Conservation (phyloP, 441 rosid species). For the Pelargonium exstipulatum region DNA sequence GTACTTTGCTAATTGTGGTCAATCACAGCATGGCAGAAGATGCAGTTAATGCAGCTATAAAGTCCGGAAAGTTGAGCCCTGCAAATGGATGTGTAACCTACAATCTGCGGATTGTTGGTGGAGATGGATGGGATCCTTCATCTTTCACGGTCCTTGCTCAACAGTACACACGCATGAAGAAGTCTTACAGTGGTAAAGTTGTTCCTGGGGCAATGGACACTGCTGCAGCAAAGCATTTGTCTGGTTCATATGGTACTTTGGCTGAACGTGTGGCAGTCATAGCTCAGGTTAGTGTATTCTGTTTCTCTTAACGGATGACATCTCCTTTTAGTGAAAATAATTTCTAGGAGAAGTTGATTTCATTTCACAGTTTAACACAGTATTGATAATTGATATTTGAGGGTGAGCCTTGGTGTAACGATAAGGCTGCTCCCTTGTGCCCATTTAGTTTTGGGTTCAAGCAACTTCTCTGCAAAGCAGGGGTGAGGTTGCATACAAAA, state of each 20-base stretch:
- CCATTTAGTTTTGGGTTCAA: no score
- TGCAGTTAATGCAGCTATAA: constrained; percentile 81
- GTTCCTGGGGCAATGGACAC: constrained; percentile 91
- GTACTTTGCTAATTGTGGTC: no score
- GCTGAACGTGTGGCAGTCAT: constrained; percentile 77
- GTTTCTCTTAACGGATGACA: no score
- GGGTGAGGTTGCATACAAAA: no score
- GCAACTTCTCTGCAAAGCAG: no score
- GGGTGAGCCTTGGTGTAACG: no score
- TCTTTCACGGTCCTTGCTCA: constrained; percentile 80
- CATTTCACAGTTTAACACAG: no score
- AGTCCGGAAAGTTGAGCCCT: constrained; percentile 66
- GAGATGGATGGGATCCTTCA: constrained; percentile 88
- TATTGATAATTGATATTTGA: no score
- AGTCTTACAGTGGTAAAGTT: constrained; percentile 58
- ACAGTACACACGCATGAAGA: constrained; percentile 82
- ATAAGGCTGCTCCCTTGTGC: no score
- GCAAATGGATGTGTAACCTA: constrained; percentile 51
- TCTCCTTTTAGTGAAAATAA: no score
- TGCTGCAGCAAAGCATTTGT: constrained; percentile 75
- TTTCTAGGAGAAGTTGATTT: no score
- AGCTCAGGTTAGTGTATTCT: constrained; percentile 62
- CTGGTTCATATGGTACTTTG: constrained; percentile 78
- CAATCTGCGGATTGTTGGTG: constrained; percentile 57
- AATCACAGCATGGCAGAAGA: constrained; percentile 94